phyloP scores from a whole-genome alignment of 2,329 filamentous ascomycete genomes.

The Fusarium concolor region DNA sequence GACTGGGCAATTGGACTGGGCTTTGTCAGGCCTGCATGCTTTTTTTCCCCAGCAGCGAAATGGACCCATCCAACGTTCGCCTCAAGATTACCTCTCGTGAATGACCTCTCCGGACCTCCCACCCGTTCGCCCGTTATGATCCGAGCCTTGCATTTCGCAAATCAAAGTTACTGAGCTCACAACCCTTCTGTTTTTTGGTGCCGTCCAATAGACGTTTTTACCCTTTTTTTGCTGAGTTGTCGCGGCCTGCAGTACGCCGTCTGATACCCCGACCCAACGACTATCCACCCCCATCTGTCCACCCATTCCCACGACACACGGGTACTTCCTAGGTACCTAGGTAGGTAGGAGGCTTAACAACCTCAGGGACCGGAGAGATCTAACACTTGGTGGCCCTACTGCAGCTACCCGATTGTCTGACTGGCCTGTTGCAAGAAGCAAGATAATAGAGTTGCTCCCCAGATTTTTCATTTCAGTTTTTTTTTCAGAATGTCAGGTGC shows the following conservation, averaged over 20 bases:
- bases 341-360: constrained; percentile 37
- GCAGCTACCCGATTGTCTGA: constrained; percentile 52
- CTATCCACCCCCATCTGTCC: constrained; percentile 27
- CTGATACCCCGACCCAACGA: constrained; percentile 40
- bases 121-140: constrained; percentile 50
- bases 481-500: constrained; percentile 45
- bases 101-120: constrained; percentile 49
- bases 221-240: constrained; percentile 38
- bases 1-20: constrained; percentile 31
- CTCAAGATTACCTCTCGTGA: constrained; percentile 42
- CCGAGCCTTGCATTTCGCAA: constrained; percentile 49
- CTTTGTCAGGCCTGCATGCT: constrained; percentile 45
- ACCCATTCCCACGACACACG: constrained; percentile 28
- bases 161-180: constrained; percentile 41
- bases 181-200: constrained; percentile 23
- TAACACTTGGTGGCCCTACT: constrained; percentile 46
- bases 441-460: constrained; percentile 51
- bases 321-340: constrained; percentile 31
- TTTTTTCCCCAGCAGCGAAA: constrained; percentile 33
- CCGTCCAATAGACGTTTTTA: constrained; percentile 38
- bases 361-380: constrained; percentile 38
- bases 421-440: constrained; percentile 49
- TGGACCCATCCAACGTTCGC: constrained; percentile 38
- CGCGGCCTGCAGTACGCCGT: constrained; percentile 39
- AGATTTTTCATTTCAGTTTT: constrained; percentile 38